Evolutionary conservation across 2,329 filamentous ascomycete genomes (phyloP).

Genomic region (Dothiorella sarmentorum): DNA sequence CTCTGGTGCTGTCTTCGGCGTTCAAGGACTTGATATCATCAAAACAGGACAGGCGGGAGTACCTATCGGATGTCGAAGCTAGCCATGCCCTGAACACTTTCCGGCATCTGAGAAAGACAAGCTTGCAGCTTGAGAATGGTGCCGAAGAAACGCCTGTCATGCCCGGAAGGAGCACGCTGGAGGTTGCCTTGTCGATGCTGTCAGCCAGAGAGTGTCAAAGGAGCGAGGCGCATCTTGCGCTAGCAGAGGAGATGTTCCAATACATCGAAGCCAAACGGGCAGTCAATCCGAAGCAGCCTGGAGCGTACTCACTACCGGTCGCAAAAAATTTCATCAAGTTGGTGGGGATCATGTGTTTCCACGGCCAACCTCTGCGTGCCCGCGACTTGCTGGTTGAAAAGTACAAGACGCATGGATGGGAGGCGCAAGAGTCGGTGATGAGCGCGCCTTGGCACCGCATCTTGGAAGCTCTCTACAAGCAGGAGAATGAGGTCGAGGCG

Average conservation of each 20-base stretch:
- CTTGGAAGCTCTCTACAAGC: slow-evolving; percentile 59
- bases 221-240: neutral
- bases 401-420: neutral
- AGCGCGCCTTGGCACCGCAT: slow-evolving; percentile 37
- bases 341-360: neutral
- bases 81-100: slow-evolving; percentile 58
- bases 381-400: neutral
- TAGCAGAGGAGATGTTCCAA: neutral
- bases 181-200: neutral
- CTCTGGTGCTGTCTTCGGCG: slow-evolving; percentile 61
- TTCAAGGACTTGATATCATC: slow-evolving; percentile 18
- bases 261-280: neutral
- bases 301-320: neutral
- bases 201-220: neutral
- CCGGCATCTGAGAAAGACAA: neutral
- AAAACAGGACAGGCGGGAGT: neutral
- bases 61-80: slow-evolving; percentile 39
- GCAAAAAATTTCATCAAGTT: neutral
- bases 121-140: neutral
- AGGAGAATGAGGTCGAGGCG: slow-evolving; percentile 58
- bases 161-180: neutral
- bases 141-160: neutral
- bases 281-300: neutral
- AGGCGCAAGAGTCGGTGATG: neutral
- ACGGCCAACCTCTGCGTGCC: neutral